Conservation (phyloP, 257 asterid species). For the Solanum boliviense region DNA sequence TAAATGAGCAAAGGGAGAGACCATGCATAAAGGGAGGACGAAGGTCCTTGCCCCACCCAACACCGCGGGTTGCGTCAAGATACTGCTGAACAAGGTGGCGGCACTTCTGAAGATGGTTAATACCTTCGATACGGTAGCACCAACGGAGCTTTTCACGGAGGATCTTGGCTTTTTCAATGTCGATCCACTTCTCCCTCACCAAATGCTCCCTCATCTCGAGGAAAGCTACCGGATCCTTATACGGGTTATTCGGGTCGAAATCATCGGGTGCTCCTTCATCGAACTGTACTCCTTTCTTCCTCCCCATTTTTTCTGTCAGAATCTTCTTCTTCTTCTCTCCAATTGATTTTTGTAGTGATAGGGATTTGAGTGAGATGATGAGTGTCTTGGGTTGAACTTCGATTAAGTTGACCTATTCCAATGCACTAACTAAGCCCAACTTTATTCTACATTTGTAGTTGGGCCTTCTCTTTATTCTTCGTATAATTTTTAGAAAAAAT, state of each 20-base stretch:
- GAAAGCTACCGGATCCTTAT: conserved; percentile 87
- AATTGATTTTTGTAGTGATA: neutral
- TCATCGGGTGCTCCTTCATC: conserved; percentile 89
- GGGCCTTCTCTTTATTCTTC: neutral
- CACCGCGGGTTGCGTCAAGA: conserved; percentile 86
- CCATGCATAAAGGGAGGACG: conserved; percentile 83
- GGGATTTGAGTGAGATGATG: neutral
- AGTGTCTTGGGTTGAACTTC: neutral
- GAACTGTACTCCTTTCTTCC: conserved; percentile 66
- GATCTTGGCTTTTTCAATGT: conserved; percentile 93
- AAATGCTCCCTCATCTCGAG: conserved; percentile 91
- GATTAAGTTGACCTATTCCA: neutral
- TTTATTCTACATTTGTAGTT: neutral
- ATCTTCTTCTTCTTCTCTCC: neutral
- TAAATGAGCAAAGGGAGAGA: neutral
- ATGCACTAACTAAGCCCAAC: neutral
- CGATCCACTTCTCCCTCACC: conserved; percentile 93
- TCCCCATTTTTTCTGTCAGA: conserved; percentile 39
- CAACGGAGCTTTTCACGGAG: conserved; percentile 78
- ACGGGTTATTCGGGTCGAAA: conserved; percentile 79
- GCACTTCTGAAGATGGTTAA: conserved; percentile 90
- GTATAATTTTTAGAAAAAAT: too few relatives aligned
- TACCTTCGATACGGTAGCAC: conserved; percentile 88
- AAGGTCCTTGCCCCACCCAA: conserved; percentile 96
- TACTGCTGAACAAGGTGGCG: conserved; percentile 88